A percentile compares a stretch with the other conserved stretches of the same genome.
Evolutionary conservation across 148 eudicot species (phyloP).

Genomic region (Cornus controversa): DNA sequence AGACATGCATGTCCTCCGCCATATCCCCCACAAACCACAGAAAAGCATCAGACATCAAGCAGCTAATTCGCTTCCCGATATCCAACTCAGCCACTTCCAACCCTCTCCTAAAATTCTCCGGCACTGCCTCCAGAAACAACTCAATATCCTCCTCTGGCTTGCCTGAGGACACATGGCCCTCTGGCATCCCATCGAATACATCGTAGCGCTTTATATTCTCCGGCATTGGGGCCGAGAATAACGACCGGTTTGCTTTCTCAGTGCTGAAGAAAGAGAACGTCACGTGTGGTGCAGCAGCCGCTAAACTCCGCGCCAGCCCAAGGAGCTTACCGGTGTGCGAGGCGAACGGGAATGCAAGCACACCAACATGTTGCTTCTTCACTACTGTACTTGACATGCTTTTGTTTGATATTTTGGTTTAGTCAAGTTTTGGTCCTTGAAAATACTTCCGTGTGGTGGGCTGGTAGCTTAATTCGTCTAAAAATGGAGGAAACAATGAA

Average conservation of each 20-base stretch:
- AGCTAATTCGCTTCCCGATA: constrained; percentile 36
- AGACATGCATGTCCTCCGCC: constrained; percentile 35
- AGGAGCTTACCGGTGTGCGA: constrained; percentile 24
- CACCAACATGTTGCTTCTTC: constrained; percentile 32
- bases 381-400: too few relatives aligned
- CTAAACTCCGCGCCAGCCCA: constrained; percentile 6
- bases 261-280: constrained; percentile 39
- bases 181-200: constrained; percentile 23
- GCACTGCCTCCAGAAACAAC: constrained; percentile 28
- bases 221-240: constrained; percentile 21
- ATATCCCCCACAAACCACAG: constrained; percentile 48
- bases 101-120: constrained; percentile 20
- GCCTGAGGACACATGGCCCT: constrained; percentile 19
- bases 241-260: constrained; percentile 15
- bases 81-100: constrained; percentile 38
- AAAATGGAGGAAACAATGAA: too few relatives aligned
- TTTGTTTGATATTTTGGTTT: too few relatives aligned
- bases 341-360: constrained; percentile 52
- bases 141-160: constrained; percentile 33
- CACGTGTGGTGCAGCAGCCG: constrained; percentile 27
- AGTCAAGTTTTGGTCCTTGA: too few relatives aligned
- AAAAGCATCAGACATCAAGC: constrained; percentile 52
- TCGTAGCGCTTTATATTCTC: constrained; percentile 24
- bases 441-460: too few relatives aligned
- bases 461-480: too few relatives aligned